Percentiles rank a stretch among this genome's conserved stretches.
phyloP scores from a whole-genome alignment of 2,329 filamentous ascomycete species.

The Sarocladiaceae sp. region DNA sequence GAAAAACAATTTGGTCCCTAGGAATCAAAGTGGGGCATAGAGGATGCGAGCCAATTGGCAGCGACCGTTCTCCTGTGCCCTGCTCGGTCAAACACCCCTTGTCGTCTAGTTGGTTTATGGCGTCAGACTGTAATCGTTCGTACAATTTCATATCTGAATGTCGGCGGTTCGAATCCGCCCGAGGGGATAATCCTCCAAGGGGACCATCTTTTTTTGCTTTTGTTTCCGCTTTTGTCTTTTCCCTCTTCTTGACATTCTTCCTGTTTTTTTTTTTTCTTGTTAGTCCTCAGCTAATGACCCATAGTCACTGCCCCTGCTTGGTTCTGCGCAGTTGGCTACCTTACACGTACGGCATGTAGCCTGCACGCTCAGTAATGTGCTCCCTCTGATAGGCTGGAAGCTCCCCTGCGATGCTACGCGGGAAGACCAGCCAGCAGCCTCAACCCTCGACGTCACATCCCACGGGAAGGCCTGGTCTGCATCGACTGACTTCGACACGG shows the following conservation, averaged over 20 bases:
- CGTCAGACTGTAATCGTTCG: constrained; percentile 9
- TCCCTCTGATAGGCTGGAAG: no score
- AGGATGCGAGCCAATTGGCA: constrained; percentile 8
- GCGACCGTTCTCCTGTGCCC: constrained; percentile 5
- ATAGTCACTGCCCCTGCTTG: no score
- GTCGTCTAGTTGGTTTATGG: constrained; percentile 11
- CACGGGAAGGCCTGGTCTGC: no score
- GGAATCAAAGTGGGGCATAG: constrained; percentile 1
- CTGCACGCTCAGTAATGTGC: no score
- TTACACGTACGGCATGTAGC: no score
- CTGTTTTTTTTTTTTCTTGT: background rate
- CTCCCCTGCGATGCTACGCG: no score
- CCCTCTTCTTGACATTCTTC: background rate
- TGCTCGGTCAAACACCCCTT: constrained; percentile 5
- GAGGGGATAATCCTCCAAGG: constrained; percentile 10
- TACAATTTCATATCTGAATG: constrained; percentile 10
- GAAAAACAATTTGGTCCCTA: background rate
- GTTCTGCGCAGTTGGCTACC: no score
- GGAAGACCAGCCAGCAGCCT: no score
- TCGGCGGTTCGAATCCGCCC: constrained; percentile 10
- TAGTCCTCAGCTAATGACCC: no score
- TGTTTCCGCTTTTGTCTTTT: background rate
- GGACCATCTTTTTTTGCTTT: constrained; percentile 8
- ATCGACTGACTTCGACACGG: no score
- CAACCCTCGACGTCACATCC: no score